Percentiles rank a stretch among this genome's conserved stretches.
Evolutionary conservation across 805 yeast genomes (phyloP).

Genomic region (Metschnikowia baotianmanensis): DNA sequence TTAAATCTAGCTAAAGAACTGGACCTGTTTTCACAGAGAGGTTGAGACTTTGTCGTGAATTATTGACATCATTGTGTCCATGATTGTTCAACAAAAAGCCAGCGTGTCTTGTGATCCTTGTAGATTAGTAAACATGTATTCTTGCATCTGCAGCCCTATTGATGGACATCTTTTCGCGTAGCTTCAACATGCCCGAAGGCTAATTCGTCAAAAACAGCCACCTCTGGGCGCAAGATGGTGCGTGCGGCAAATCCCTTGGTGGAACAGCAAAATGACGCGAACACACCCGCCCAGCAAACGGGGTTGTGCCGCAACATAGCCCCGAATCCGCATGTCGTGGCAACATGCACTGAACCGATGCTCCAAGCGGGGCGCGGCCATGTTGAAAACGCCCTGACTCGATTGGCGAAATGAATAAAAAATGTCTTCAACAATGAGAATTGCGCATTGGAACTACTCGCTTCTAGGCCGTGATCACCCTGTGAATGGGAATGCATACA

Average conservation of each 20-base stretch:
- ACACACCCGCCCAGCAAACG: no score
- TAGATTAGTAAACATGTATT: not conserved
- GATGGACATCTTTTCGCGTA: not conserved
- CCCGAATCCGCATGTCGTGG: not conserved
- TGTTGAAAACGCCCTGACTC: not conserved
- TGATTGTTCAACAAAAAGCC: no score
- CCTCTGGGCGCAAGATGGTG: no score
- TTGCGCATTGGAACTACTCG: conserved; percentile 1
- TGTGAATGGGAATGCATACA: not conserved
- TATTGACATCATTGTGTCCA: no score
- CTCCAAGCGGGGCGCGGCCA: not conserved
- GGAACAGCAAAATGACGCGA: no score
- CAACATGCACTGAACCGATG: not conserved
- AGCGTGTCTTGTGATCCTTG: no score
- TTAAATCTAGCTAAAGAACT: no score
- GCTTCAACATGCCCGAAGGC: not conserved
- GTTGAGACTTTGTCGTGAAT: no score
- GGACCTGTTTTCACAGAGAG: no score
- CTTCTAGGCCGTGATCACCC: conserved; percentile 9
- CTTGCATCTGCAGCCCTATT: not conserved
- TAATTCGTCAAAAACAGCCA: not conserved
- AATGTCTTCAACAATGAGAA: conserved; percentile 2
- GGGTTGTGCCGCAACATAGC: not conserved
- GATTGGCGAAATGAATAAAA: conserved; percentile 2
- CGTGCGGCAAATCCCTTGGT: no score